Percentiles rank a stretch among this genome's conserved stretches.
Evolutionary conservation across 768 basidiomycete genomes (phyloP).

Genomic region (Coprinopsis sp.): DNA sequence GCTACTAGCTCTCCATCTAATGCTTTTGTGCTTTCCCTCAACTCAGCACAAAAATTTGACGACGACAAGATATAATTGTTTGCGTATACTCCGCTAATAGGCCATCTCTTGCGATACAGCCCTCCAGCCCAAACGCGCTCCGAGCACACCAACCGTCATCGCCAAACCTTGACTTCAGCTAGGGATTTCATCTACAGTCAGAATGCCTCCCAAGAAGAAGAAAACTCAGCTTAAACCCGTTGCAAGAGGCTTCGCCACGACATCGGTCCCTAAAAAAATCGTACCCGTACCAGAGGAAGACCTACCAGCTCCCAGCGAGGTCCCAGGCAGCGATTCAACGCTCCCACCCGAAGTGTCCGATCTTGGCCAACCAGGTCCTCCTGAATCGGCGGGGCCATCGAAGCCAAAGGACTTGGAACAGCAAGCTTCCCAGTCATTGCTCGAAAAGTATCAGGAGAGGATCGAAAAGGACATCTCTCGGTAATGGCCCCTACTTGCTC

Average conservation of each 20-base stretch:
- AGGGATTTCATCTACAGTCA: not conserved
- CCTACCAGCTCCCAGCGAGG: slow-evolving; percentile 1
- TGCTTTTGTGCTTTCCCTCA: not conserved
- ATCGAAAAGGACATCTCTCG: slow-evolving; percentile 80
- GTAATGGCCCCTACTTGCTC: slow-evolving; percentile 37
- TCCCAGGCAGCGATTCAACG: slow-evolving; percentile 21
- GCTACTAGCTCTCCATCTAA: not conserved
- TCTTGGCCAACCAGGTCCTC: not conserved
- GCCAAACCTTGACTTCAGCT: not conserved
- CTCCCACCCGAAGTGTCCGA: not conserved
- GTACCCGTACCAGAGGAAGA: slow-evolving; percentile 21
- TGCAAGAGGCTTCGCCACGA: slow-evolving; percentile 74
- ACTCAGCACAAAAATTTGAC: not conserved
- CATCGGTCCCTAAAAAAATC: slow-evolving; percentile 77
- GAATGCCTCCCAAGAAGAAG: slow-evolving; percentile 63
- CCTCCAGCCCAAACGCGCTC: not conserved
- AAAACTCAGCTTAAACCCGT: slow-evolving; percentile 75
- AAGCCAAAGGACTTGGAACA: slow-evolving; percentile 43
- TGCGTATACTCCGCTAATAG: no score
- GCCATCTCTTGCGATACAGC: not conserved
- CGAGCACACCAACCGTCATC: not conserved
- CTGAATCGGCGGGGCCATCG: slow-evolving; percentile 6
- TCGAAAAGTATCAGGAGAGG: slow-evolving; percentile 84
- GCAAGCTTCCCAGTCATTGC: slow-evolving; percentile 58
- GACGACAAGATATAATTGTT: not conserved